A percentile compares a stretch with the other conserved stretches of the same genome.
phyloP scores from a whole-genome alignment of 257 asterid species.

The Asclepias syriaca region DNA sequence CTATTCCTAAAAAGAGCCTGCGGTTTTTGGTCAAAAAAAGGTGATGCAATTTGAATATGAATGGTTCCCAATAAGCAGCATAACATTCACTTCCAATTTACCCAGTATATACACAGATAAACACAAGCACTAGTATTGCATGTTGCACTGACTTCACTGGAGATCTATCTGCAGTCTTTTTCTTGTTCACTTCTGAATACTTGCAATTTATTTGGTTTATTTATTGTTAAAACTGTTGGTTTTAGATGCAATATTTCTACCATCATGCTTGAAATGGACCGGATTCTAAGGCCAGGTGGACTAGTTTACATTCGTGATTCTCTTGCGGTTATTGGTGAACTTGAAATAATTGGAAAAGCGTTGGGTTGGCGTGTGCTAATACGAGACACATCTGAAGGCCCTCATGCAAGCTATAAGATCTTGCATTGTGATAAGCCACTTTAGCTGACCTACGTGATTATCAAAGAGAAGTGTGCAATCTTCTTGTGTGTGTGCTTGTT shows the following conservation, averaged over 20 bases:
- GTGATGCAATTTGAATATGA: not conserved
- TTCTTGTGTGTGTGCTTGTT: not conserved
- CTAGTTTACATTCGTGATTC: constrained; percentile 64
- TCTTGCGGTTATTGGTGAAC: constrained; percentile 60
- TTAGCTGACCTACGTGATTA: constrained; percentile 3
- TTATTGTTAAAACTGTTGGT: constrained; percentile 10
- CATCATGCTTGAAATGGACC: constrained; percentile 95
- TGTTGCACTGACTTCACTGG: not conserved
- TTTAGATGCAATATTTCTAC: constrained; percentile 70
- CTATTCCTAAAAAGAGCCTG: not conserved
- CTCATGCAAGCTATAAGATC: constrained; percentile 77
- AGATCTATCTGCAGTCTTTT: not conserved
- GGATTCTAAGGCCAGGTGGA: constrained; percentile 88
- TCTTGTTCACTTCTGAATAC: not conserved
- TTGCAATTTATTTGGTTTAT: constrained; percentile 5
- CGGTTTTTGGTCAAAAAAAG: not conserved
- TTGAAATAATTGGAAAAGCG: constrained; percentile 61
- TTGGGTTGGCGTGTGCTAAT: constrained; percentile 67
- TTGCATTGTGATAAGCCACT: constrained; percentile 60
- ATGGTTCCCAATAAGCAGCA: not conserved
- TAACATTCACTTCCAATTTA: not conserved
- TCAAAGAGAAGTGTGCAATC: not conserved
- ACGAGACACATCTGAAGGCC: constrained; percentile 89
- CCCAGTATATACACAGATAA: not conserved
- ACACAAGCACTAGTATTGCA: not conserved